phyloP scores from a whole-genome alignment of 257 asterid species.

The Solanum corneliomulleri region DNA sequence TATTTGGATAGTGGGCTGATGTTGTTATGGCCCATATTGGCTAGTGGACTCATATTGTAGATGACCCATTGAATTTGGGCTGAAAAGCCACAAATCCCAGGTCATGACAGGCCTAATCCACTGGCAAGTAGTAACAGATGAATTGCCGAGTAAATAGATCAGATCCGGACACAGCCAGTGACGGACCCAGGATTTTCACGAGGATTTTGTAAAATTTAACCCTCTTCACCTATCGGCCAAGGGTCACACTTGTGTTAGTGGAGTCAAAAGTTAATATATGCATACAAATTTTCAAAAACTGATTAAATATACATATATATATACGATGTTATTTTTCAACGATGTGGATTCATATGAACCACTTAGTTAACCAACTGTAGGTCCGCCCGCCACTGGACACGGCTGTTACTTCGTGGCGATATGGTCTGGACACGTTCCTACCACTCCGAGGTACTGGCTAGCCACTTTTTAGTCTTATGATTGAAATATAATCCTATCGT shows the following conservation, averaged over 20 bases:
- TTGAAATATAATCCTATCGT: background rate
- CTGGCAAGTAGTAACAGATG: background rate
- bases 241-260: too few relatives aligned
- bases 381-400: too few relatives aligned
- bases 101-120: background rate
- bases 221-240: too few relatives aligned
- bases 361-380: too few relatives aligned
- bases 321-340: too few relatives aligned
- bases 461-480: background rate
- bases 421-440: background rate
- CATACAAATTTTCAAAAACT: too few relatives aligned
- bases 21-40: background rate
- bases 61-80: background rate
- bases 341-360: too few relatives aligned
- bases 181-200: too few relatives aligned
- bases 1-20: background rate
- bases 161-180: too few relatives aligned
- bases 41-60: background rate
- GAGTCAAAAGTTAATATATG: too few relatives aligned
- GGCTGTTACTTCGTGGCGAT: accelerated
- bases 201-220: too few relatives aligned
- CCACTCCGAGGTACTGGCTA: background rate
- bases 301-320: too few relatives aligned
- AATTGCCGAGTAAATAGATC: background rate
- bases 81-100: background rate